Base-by-base conservation (phyloP, 1,284 basidiomycete species). In the Cutaneotrichosporon mucoides region DNA sequence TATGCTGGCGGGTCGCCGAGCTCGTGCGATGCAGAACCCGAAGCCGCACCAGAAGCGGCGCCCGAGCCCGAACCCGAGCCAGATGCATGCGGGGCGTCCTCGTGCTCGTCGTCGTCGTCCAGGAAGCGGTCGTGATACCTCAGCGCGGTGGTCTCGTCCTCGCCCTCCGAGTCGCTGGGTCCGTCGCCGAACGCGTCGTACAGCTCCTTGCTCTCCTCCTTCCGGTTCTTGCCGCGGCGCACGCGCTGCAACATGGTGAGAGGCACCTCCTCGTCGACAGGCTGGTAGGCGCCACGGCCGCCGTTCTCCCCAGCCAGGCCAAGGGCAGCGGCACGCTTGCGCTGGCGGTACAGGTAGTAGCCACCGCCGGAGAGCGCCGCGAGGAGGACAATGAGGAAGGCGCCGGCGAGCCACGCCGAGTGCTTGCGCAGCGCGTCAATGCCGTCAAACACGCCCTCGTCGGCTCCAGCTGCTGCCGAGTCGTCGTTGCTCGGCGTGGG, bases 101-200 rank as follows among this genome's bases (percentile, higher is more conserved):
- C 67, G 16, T 68, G 59, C 45, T 61, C 67, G 16, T 69, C 72
- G 13, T 73, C 74, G 58, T 78, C 76, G 16, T 70, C 75, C 35
- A 79, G 62, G 66, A 78, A 79, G 49, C 71, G 69, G 62, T 79
- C 77, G 58, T 79, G 77, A 59, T 79, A 79, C 47, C 69, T 61
- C 52, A 79, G 64, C 7, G 68, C 70, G 2, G 68, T 67, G 10
- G 59, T 50, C 9, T 66, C 68, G 24, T 70, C 72, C 5, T 72
- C 24, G 24, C 24, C 73, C 11, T 72, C 70, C 1, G 68, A 68
- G 53, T 76, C 74, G 43, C 70, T 70, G 13, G 73, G 73, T 33
- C 73, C 76, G 68, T 92, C 90, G 16, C 90, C 91, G 77, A 94
- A 94, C 12, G 92, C 91, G 76, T 94, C 92, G 69, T 94, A 94